phyloP scores from a whole-genome alignment of 768 basidiomycete species.

The Auricularia auricula-judae region DNA sequence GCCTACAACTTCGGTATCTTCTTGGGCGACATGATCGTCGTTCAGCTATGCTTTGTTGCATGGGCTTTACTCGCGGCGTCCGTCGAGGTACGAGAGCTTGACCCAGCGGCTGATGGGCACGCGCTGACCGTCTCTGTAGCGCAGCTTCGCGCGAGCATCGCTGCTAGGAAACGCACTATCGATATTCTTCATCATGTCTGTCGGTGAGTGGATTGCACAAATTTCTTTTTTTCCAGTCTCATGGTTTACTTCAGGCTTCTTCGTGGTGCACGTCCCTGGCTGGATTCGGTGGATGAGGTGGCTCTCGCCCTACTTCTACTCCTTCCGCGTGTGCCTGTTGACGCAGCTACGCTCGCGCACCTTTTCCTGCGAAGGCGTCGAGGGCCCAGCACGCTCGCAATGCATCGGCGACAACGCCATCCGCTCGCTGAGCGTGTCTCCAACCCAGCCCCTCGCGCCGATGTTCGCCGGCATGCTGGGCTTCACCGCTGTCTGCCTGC shows the following conservation, averaged over 20 bases:
- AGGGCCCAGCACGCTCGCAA: conserved; percentile 12
- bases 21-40: conserved; percentile 21
- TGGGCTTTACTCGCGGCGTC: conserved; percentile 19
- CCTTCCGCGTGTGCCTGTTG: conserved; percentile 24
- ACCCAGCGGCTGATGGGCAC: too few relatives aligned
- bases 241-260: conserved; percentile 11
- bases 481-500: conserved; percentile 19
- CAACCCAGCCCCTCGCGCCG: conserved; percentile 14
- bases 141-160: conserved; percentile 22
- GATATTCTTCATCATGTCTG: conserved; percentile 12
- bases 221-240: too few relatives aligned
- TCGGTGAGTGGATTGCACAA: too few relatives aligned
- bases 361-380: conserved; percentile 20
- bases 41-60: conserved; percentile 15
- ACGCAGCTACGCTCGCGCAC: conserved; percentile 27
- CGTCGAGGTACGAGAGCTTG: conserved; percentile 8
- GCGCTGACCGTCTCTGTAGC: not conserved
- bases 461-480: conserved; percentile 16
- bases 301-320: conserved; percentile 30
- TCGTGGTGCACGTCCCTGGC: conserved; percentile 11
- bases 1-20: conserved; percentile 25
- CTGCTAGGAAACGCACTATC: conserved; percentile 19
- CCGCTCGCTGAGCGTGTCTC: conserved; percentile 20
- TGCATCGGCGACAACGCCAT: conserved; percentile 30
- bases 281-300: conserved; percentile 30